Percentiles rank a stretch among this genome's conserved stretches.
phyloP scores from a whole-genome alignment of 495 filamentous ascomycete species.

The Trichoderma asperelloides region DNA sequence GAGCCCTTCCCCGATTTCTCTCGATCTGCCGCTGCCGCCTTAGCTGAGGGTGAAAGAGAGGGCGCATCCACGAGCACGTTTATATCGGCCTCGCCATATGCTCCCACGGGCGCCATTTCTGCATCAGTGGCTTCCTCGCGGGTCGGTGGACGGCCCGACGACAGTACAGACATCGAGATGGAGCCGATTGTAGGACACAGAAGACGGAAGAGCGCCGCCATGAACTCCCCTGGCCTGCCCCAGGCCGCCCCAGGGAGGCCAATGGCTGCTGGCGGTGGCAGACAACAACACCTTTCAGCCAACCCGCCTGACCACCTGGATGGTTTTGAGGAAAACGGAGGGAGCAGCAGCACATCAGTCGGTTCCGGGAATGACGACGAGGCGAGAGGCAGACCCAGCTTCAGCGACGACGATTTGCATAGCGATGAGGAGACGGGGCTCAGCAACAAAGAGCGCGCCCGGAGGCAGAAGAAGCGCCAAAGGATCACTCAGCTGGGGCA shows the following conservation, averaged over 20 bases:
- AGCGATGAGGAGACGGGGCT: conserved; percentile 88
- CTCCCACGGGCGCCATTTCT: background rate
- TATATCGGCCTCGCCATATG: background rate
- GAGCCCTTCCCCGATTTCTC: conserved; percentile 5
- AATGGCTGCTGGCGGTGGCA: conserved; percentile 15
- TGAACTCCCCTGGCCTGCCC: conserved; percentile 24
- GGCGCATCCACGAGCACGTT: background rate
- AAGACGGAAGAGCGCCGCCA: conserved; percentile 51
- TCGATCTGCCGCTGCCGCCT: background rate
- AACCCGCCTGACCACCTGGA: background rate
- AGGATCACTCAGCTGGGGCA: conserved; percentile 66
- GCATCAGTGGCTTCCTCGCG: conserved; percentile 2
- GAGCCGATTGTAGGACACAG: conserved; percentile 42
- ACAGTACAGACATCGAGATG: conserved; percentile 38
- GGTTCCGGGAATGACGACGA: background rate
- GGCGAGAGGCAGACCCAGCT: conserved; percentile 6
- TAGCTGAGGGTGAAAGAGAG: background rate
- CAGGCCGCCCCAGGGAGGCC: conserved; percentile 2
- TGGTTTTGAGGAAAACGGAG: background rate
- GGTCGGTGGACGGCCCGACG: background rate
- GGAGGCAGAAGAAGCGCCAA: conserved; percentile 54
- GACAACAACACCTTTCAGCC: conserved; percentile 20
- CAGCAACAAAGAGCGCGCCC: conserved; percentile 59
- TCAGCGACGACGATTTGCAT: conserved; percentile 62
- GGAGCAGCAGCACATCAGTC: background rate